Evolutionary conservation across 495 filamentous ascomycete species (phyloP).

Genomic region (Cercophora scortea): DNA sequence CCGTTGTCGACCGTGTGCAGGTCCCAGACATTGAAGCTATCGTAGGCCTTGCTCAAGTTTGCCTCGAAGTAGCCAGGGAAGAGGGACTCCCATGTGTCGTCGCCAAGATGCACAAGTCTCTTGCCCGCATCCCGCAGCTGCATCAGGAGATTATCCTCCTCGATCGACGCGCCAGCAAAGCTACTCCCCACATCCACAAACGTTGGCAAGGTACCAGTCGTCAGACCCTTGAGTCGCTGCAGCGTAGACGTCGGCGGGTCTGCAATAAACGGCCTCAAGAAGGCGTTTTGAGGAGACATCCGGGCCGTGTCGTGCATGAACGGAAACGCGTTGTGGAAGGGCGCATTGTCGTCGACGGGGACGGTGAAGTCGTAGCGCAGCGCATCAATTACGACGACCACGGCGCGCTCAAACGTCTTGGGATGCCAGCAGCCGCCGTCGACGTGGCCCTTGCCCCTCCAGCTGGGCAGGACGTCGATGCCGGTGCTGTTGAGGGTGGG

Average conservation of each 20-base stretch:
- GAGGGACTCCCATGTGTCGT: slow-evolving; percentile 90
- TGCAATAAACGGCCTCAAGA: slow-evolving; percentile 91
- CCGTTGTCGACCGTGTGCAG: slow-evolving; percentile 95
- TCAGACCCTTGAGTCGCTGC: slow-evolving; percentile 87
- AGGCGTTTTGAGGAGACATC: slow-evolving; percentile 66
- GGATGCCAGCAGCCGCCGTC: slow-evolving; percentile 88
- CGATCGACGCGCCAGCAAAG: slow-evolving; percentile 93
- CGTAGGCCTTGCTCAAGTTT: slow-evolving; percentile 76
- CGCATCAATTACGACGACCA: slow-evolving; percentile 88
- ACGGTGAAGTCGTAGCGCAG: slow-evolving; percentile 95
- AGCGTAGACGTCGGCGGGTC: slow-evolving; percentile 92
- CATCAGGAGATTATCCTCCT: slow-evolving; percentile 89
- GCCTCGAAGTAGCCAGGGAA: slow-evolving; percentile 89
- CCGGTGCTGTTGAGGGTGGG: slow-evolving; percentile 46
- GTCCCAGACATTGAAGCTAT: slow-evolving; percentile 98
- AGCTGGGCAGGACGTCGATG: slow-evolving; percentile 22
- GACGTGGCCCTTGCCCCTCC: slow-evolving; percentile 39
- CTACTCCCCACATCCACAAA: slow-evolving; percentile 91
- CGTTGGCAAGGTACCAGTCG: slow-evolving; percentile 89
- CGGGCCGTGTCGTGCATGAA: slow-evolving; percentile 76
- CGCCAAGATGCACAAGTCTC: slow-evolving; percentile 84
- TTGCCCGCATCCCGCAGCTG: slow-evolving; percentile 75
- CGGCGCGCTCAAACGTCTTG: slow-evolving; percentile 82
- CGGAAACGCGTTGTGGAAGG: slow-evolving; percentile 81
- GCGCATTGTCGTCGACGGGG: slow-evolving; percentile 52